Percentiles rank a stretch among this genome's conserved stretches.
Evolutionary conservation across 2,329 filamentous ascomycete species (phyloP).

Genomic region (Colletotrichum lentis): DNA sequence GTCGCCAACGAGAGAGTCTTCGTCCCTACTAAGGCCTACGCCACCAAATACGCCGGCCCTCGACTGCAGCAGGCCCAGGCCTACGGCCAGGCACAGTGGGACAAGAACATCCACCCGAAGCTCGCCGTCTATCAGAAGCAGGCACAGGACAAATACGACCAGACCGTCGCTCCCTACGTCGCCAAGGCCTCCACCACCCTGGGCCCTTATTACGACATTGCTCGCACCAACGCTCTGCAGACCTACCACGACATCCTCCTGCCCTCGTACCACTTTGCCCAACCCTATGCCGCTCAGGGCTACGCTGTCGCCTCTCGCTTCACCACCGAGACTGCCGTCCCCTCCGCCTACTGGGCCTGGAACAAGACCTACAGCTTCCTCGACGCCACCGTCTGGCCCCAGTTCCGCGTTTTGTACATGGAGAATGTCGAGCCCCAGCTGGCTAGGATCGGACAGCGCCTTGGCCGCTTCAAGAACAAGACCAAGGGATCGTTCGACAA

Average conservation of each 20-base stretch:
- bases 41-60: constrained; percentile 78
- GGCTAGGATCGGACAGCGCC: constrained; percentile 86
- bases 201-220: constrained; percentile 76
- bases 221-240: constrained; percentile 68
- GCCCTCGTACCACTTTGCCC: constrained; percentile 76
- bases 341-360: constrained; percentile 75
- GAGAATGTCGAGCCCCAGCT: constrained; percentile 97
- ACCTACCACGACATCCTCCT: constrained; percentile 77
- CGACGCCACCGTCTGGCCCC: constrained; percentile 81
- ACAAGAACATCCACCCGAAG: constrained; percentile 78
- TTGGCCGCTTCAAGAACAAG: constrained; percentile 75
- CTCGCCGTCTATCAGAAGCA: constrained; percentile 70
- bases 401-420: constrained; percentile 79
- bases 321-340: constrained; percentile 73
- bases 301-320: constrained; percentile 74
- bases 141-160: constrained; percentile 72
- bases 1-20: constrained; percentile 70
- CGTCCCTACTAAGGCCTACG: constrained; percentile 71
- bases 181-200: constrained; percentile 64
- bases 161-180: constrained; percentile 77
- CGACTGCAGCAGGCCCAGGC: constrained; percentile 71
- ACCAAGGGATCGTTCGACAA: constrained; percentile 49
- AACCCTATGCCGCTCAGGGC: constrained; percentile 75
- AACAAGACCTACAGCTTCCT: constrained; percentile 75
- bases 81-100: constrained; percentile 78